These are phyloP conservation scores for Paraconiothyrium sp. DNA, from an alignment of 2,329 filamentous ascomycete species.

Conservation along the genomic window DNA sequence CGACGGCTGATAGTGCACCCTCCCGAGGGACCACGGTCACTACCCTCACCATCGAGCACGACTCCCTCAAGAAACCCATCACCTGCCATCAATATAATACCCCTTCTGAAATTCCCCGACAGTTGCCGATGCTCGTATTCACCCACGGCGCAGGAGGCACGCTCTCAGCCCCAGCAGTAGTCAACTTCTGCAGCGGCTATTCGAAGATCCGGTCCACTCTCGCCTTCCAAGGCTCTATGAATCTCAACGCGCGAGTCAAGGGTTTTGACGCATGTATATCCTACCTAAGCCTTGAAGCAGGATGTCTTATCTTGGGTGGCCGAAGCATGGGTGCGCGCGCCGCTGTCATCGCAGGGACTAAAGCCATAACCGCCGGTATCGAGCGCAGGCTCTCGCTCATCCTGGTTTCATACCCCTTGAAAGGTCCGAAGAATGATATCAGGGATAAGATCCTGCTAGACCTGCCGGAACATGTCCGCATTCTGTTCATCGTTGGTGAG, in stretches of 20 bases:
- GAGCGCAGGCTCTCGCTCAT: constrained; percentile 35
- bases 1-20: neutral
- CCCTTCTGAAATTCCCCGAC: neutral
- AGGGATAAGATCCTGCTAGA: constrained; percentile 52
- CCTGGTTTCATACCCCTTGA: constrained; percentile 54
- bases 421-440: constrained; percentile 46
- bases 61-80: constrained; percentile 32
- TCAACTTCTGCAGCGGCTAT: constrained; percentile 53
- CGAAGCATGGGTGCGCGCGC: constrained; percentile 57
- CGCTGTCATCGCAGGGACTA: constrained; percentile 50
- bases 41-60: constrained; percentile 24
- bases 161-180: constrained; percentile 49
- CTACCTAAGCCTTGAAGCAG: constrained; percentile 19
- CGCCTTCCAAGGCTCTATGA: constrained; percentile 54
- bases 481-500: constrained; percentile 53
- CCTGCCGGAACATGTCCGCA: constrained; percentile 37
- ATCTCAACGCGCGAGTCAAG: constrained; percentile 50
- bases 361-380: constrained; percentile 20
- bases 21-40: constrained; percentile 2
- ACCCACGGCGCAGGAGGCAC: constrained; percentile 58
- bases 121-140: constrained; percentile 45
- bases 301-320: constrained; percentile 45
- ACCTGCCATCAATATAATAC: constrained; percentile 30
- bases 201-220: constrained; percentile 31
- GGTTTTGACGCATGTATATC: constrained; percentile 50